Percentiles rank a stretch among this genome's conserved stretches.
Evolutionary conservation across 2,329 filamentous ascomycete species (phyloP).

Genomic region (Trichoderma hamatum): DNA sequence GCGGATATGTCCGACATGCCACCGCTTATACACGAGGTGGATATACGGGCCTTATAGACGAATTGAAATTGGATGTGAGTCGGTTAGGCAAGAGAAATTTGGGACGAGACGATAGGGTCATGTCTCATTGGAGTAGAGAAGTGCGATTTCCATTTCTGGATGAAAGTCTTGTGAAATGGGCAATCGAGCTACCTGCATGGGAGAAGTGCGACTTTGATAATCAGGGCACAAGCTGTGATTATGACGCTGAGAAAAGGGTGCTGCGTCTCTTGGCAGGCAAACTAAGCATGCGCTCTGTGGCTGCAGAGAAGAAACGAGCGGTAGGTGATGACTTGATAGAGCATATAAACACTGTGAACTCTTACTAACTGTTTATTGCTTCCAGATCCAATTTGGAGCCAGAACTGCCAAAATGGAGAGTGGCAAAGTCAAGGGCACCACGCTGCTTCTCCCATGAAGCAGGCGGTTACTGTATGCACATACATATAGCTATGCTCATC

Average conservation of each 20-base stretch:
- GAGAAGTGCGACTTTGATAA: conserved; percentile 88
- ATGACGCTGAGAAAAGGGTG: conserved; percentile 81
- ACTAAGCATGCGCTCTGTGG: conserved; percentile 71
- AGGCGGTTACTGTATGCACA: conserved; percentile 3
- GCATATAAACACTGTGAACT: neutral
- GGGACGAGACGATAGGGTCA: conserved; percentile 88
- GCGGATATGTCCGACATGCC: conserved; percentile 84
- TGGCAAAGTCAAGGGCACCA: conserved; percentile 69
- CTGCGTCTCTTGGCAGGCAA: conserved; percentile 75
- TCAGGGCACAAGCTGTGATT: conserved; percentile 37
- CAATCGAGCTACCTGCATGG: conserved; percentile 72
- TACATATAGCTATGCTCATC: neutral
- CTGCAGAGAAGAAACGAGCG: conserved; percentile 76
- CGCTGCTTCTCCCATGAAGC: conserved; percentile 52
- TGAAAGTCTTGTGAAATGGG: conserved; percentile 81
- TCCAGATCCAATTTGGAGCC: conserved; percentile 78
- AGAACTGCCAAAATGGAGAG: conserved; percentile 82
- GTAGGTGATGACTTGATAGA: conserved; percentile 26
- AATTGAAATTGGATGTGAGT: conserved; percentile 82
- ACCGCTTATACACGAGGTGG: conserved; percentile 72
- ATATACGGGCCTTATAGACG: conserved; percentile 72
- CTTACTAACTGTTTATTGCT: neutral
- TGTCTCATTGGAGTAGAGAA: conserved; percentile 87
- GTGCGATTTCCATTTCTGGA: conserved; percentile 90
- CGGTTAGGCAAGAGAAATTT: conserved; percentile 92